These are phyloP conservation scores for Bruguiera sexangula DNA, from an alignment of 345 rosid genomes.

Conservation along the genomic window DNA sequence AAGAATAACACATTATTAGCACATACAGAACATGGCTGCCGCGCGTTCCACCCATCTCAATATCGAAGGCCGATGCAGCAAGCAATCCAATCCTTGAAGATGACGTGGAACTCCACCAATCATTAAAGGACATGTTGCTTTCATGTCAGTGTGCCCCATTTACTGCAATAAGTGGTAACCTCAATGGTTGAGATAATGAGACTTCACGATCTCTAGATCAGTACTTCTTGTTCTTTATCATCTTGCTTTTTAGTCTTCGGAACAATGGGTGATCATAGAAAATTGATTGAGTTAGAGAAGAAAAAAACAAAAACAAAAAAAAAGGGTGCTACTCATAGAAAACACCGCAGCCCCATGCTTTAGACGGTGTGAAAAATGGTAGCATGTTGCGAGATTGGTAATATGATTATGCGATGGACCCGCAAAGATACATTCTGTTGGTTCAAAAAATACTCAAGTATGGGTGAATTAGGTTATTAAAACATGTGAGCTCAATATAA, in stretches of 20 bases:
- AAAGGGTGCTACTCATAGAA: too few species aligned
- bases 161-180: conserved; percentile 13
- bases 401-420: too few species aligned
- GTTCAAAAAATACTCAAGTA: too few species aligned
- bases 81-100: not conserved
- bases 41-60: conserved; percentile 19
- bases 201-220: not conserved
- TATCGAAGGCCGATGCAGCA: conserved; percentile 9
- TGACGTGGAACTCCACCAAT: conserved; percentile 13
- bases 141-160: conserved; percentile 21
- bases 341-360: too few species aligned
- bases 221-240: not conserved
- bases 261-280: conserved; percentile 1
- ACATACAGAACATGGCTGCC: not conserved
- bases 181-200: not conserved
- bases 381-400: too few species aligned
- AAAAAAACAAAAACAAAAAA: too few species aligned
- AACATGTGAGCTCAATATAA: too few species aligned
- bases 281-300: not conserved
- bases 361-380: too few species aligned
- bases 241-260: not conserved
- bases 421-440: too few species aligned
- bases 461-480: too few species aligned
- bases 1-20: too few species aligned
- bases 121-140: conserved; percentile 10